phyloP scores from a whole-genome alignment of 2,329 filamentous ascomycete species.

The Onygena corvina region DNA sequence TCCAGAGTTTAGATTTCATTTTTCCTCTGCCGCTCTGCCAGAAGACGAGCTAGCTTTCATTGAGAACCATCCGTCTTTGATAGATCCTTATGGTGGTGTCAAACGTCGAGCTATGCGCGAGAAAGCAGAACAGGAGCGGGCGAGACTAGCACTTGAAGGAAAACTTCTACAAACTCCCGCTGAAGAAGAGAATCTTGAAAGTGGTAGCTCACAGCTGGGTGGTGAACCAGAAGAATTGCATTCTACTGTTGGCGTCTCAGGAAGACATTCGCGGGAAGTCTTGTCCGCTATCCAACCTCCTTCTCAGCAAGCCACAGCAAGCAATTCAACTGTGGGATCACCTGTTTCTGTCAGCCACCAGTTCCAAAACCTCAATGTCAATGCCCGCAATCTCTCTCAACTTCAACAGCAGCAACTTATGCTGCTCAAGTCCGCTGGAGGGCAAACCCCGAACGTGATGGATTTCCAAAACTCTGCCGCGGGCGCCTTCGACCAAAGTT shows the following conservation, averaged over 20 bases:
- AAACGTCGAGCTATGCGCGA: conserved; percentile 68
- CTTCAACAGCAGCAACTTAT: conserved; percentile 66
- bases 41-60: conserved; percentile 42
- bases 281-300: conserved; percentile 62
- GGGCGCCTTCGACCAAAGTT: conserved; percentile 30
- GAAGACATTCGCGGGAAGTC: conserved; percentile 45
- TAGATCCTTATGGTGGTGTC: conserved; percentile 69
- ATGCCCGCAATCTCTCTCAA: conserved; percentile 63
- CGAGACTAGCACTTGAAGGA: conserved; percentile 43
- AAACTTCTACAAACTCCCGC: conserved; percentile 40
- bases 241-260: conserved; percentile 24
- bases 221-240: conserved; percentile 83
- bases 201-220: conserved; percentile 76
- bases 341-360: conserved; percentile 31
- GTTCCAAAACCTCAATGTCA: conserved; percentile 48
- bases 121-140: conserved; percentile 51
- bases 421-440: conserved; percentile 47
- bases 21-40: conserved; percentile 37
- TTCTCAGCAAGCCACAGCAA: conserved; percentile 51
- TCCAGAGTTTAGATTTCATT: conserved; percentile 43
- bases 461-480: conserved; percentile 25
- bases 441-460: conserved; percentile 48
- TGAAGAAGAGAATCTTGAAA: conserved; percentile 66
- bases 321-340: conserved; percentile 32
- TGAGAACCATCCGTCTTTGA: conserved; percentile 58